Conservation (phyloP, 805 yeast species). For the Saturnispora silvae region DNA sequence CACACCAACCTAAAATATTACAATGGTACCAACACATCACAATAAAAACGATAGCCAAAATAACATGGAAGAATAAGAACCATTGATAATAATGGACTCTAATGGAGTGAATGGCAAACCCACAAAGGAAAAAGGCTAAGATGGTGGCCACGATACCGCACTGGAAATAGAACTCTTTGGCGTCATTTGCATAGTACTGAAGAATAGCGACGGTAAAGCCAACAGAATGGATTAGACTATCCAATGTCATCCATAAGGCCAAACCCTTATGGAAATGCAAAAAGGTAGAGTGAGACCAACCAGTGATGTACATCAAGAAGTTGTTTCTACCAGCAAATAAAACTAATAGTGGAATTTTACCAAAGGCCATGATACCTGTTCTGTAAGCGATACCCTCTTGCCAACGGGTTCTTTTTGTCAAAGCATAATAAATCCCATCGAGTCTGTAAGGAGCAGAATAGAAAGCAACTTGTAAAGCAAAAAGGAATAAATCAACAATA, state of each 20-base stretch:
- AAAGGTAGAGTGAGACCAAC: slow-evolving; percentile 33
- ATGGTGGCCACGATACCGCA: slow-evolving; percentile 33
- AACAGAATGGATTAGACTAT: slow-evolving; percentile 31
- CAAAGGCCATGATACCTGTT: slow-evolving; percentile 30
- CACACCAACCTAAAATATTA: slow-evolving; percentile 24
- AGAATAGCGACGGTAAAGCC: slow-evolving; percentile 20
- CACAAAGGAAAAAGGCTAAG: slow-evolving; percentile 31
- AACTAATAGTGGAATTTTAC: slow-evolving; percentile 30
- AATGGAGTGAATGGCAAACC: slow-evolving; percentile 41
- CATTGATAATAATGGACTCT: slow-evolving; percentile 48
- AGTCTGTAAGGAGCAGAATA: slow-evolving; percentile 8
- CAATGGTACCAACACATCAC: slow-evolving; percentile 51
- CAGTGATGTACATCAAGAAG: slow-evolving; percentile 32
- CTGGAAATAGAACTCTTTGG: slow-evolving; percentile 11
- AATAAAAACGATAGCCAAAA: slow-evolving; percentile 42
- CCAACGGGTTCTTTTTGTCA: slow-evolving; percentile 24
- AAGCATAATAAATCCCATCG: slow-evolving; percentile 17
- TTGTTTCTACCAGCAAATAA: slow-evolving; percentile 40
- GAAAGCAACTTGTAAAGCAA: slow-evolving; percentile 9
- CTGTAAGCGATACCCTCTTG: slow-evolving; percentile 22
- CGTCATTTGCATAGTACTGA: slow-evolving; percentile 8
- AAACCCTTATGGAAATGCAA: slow-evolving; percentile 57
- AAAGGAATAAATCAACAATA: slow-evolving; percentile 5
- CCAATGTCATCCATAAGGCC: slow-evolving; percentile 37
- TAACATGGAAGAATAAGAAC: slow-evolving; percentile 46